Conservation (phyloP, 768 basidiomycete genomes). For the Udeniomyces megalosporus region DNA sequence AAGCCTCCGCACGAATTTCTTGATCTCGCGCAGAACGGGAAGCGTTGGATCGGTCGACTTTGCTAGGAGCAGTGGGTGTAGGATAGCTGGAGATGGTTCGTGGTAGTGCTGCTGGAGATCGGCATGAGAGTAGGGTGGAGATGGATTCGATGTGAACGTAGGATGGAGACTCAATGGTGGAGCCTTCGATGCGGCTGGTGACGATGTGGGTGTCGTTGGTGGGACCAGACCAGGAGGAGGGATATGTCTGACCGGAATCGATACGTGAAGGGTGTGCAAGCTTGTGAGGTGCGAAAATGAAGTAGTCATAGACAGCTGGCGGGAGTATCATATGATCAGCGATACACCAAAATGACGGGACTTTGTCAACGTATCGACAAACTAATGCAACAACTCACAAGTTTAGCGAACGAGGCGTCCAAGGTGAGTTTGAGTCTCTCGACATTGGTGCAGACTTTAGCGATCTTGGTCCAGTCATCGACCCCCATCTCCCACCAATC, state of each 20-base stretch:
- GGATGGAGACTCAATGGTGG: not conserved
- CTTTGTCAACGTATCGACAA: not conserved
- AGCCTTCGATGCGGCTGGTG: not conserved
- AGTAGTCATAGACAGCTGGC: constrained; percentile 5
- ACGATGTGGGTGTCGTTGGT: not conserved
- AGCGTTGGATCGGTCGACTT: constrained; percentile 2
- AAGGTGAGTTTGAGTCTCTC: constrained; percentile 6
- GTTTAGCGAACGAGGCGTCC: constrained; percentile 9
- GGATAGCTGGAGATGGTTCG: not conserved
- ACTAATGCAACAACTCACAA: not conserved
- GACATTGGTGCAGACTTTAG: constrained; percentile 1
- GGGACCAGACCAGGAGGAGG: not conserved
- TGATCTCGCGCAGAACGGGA: not conserved
- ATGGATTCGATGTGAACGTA: not conserved
- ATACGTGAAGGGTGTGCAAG: constrained; percentile 4
- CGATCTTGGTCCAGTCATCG: not conserved
- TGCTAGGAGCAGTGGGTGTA: not conserved
- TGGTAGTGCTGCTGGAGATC: not conserved
- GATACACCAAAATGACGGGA: not conserved
- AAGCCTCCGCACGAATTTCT: constrained; percentile 4
- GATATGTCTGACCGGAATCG: not conserved
- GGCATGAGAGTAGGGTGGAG: not conserved
- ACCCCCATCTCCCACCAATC: constrained; percentile 5
- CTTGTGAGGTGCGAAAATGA: constrained; percentile 4
- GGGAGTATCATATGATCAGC: not conserved